These are phyloP conservation scores for Solanum hybrid DNA, from an alignment of 305 asterid genomes.

Conservation along the genomic window DNA sequence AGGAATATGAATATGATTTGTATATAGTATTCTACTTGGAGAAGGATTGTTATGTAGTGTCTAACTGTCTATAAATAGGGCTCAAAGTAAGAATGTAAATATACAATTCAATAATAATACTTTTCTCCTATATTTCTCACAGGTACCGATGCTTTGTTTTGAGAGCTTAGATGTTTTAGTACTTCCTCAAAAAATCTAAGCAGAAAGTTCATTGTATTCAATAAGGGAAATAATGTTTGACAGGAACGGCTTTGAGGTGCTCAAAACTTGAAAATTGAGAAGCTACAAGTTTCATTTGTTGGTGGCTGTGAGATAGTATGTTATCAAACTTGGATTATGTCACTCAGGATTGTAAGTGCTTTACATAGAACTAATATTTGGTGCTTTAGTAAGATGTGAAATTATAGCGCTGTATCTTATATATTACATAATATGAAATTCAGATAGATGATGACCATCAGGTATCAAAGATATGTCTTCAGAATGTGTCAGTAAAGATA, in stretches of 20 bases:
- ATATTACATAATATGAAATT: not conserved
- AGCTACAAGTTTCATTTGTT: slow-evolving; percentile 1
- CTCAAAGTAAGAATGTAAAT: not conserved
- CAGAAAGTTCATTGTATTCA: not conserved
- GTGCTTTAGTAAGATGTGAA: not conserved
- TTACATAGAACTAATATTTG: not conserved
- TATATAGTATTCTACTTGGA: not conserved
- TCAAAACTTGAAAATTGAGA: not conserved
- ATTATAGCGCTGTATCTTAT: not conserved
- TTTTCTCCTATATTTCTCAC: not conserved
- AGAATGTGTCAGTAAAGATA: not conserved
- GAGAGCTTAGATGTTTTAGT: not conserved
- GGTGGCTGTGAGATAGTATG: not conserved
- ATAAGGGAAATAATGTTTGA: not conserved
- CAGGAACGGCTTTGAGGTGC: not conserved
- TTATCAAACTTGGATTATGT: not conserved
- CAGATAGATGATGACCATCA: not conserved
- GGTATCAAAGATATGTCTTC: not conserved
- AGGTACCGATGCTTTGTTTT: not conserved
- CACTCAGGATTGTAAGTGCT: not conserved
- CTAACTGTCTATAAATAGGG: not conserved
- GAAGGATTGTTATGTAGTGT: not conserved
- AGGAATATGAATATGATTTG: not conserved
- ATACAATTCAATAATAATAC: not conserved
- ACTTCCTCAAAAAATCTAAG: not conserved